These are phyloP conservation scores for Skeletonema costatum DNA, from an alignment of 108 stramenopile genomes.

Conservation along the genomic window DNA sequence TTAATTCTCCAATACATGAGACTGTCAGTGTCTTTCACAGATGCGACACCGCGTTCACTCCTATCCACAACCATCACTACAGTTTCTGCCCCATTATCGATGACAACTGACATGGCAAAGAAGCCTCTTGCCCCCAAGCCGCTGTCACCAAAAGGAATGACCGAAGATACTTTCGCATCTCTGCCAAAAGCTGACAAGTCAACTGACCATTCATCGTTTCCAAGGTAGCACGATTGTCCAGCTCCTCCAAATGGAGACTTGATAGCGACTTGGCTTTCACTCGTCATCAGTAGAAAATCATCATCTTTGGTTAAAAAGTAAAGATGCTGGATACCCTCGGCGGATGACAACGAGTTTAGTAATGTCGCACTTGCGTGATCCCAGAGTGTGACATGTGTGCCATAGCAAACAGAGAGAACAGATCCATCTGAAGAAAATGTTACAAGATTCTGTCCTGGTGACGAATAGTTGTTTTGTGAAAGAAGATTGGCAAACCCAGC, in stretches of 20 bases:
- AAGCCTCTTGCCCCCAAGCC: conserved; percentile 18
- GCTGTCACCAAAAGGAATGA: conserved; percentile 19
- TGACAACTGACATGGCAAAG: conserved; percentile 20
- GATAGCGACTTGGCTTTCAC: conserved; percentile 45
- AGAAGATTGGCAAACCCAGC: conserved; percentile 68
- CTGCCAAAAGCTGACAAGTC: conserved; percentile 14
- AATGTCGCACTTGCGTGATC: conserved; percentile 66
- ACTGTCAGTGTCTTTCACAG: conserved; percentile 5
- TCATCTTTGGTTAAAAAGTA: conserved; percentile 40
- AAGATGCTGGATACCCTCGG: conserved; percentile 34
- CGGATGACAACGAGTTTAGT: conserved; percentile 59
- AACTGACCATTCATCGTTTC: conserved; percentile 43
- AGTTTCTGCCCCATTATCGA: conserved; percentile 19
- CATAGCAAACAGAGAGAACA: conserved; percentile 72
- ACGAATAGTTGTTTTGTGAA: conserved; percentile 19
- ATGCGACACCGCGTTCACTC: conserved; percentile 21
- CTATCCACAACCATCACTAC: conserved; percentile 27
- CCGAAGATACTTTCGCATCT: conserved; percentile 16
- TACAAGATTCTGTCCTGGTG: conserved; percentile 30
- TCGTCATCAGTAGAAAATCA: conserved; percentile 60
- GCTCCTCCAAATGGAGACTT: conserved; percentile 62
- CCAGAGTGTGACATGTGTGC: conserved; percentile 71
- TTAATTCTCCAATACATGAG: conserved; percentile 31
- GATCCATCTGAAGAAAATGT: conserved; percentile 78
- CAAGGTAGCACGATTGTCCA: conserved; percentile 43